phyloP scores from a whole-genome alignment of 768 basidiomycete genomes.

The Gelatoporia subvermispora region DNA sequence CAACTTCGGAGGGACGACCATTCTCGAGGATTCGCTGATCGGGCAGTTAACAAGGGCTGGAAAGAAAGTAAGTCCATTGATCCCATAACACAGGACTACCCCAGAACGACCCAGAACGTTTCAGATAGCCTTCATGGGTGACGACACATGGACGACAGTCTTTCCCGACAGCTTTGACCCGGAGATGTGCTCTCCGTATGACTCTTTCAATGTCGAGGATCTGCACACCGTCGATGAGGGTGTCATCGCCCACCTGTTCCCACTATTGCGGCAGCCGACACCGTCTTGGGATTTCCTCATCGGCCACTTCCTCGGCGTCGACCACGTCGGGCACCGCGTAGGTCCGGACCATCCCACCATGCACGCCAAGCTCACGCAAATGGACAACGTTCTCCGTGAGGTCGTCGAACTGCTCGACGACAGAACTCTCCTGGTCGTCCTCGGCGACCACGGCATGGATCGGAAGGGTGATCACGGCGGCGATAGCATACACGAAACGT shows the following conservation, averaged over 20 bases:
- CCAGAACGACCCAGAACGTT: conserved; percentile 10
- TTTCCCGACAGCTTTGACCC: conserved; percentile 73
- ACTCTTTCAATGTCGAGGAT: conserved; percentile 98
- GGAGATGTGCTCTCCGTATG: conserved; percentile 79
- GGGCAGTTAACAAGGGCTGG: conserved; percentile 59
- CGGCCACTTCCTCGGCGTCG: conserved; percentile 92
- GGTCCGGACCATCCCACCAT: conserved; percentile 87
- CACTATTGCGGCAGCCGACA: conserved; percentile 50
- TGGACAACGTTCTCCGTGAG: conserved; percentile 71
- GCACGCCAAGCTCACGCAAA: conserved; percentile 80
- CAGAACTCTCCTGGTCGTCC: conserved; percentile 86
- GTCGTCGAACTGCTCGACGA: conserved; percentile 74
- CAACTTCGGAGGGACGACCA: conserved; percentile 85
- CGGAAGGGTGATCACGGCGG: conserved; percentile 92
- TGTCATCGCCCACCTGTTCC: conserved; percentile 79
- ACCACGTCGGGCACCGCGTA: conserved; percentile 93
- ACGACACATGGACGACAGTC: conserved; percentile 93
- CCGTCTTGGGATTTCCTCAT: conserved; percentile 79
- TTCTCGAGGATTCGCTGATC: conserved; percentile 85
- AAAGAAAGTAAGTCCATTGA: conserved; percentile 46
- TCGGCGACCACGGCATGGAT: conserved; percentile 99
- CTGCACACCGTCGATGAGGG: conserved; percentile 93
- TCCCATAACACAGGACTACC: conserved; percentile 1
- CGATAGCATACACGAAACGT: conserved; percentile 80
- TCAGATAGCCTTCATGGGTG: conserved; percentile 86